phyloP scores from a whole-genome alignment of 2,329 filamentous ascomycete species.

The Remersonia thermophila region DNA sequence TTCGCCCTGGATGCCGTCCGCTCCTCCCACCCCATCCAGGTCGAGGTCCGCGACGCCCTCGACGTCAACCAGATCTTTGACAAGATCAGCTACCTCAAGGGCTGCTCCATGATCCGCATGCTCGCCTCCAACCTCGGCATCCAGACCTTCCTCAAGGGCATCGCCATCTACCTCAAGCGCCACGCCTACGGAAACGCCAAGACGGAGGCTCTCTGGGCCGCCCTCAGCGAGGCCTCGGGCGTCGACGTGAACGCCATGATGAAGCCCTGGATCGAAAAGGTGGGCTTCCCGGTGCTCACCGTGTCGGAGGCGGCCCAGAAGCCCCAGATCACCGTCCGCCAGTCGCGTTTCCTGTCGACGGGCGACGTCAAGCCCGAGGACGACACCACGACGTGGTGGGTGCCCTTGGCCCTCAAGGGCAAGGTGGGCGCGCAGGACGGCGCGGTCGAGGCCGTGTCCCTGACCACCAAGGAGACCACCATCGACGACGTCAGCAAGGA shows the following conservation, averaged over 20 bases:
- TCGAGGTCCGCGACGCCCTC: constrained; percentile 82
- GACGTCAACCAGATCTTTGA: constrained; percentile 99
- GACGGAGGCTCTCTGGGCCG: constrained; percentile 82
- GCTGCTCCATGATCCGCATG: constrained; percentile 94
- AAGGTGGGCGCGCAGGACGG: constrained; percentile 44
- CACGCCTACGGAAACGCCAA: constrained; percentile 85
- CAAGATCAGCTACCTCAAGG: constrained; percentile 91
- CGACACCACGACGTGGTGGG: constrained; percentile 89
- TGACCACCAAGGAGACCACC: constrained; percentile 66
- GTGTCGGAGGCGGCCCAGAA: constrained; percentile 65
- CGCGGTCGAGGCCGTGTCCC: constrained; percentile 50
- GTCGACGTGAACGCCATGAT: constrained; percentile 80
- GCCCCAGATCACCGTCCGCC: constrained; percentile 62
- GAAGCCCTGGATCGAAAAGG: constrained; percentile 89
- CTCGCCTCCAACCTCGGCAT: constrained; percentile 79
- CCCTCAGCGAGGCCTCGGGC: constrained; percentile 75
- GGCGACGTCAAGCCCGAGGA: constrained; percentile 87
- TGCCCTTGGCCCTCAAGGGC: constrained; percentile 75
- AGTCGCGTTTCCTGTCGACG: constrained; percentile 80
- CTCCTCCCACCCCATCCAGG: constrained; percentile 90
- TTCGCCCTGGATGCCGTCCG: constrained; percentile 83
- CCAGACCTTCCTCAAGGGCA: constrained; percentile 80
- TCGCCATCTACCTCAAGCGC: constrained; percentile 76
- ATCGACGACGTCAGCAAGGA: constrained; percentile 60
- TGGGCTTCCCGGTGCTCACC: constrained; percentile 84